A percentile compares a stretch with the other conserved stretches of the same genome.
phyloP scores from a whole-genome alignment of 768 basidiomycete genomes.

The Trametes punicea region DNA sequence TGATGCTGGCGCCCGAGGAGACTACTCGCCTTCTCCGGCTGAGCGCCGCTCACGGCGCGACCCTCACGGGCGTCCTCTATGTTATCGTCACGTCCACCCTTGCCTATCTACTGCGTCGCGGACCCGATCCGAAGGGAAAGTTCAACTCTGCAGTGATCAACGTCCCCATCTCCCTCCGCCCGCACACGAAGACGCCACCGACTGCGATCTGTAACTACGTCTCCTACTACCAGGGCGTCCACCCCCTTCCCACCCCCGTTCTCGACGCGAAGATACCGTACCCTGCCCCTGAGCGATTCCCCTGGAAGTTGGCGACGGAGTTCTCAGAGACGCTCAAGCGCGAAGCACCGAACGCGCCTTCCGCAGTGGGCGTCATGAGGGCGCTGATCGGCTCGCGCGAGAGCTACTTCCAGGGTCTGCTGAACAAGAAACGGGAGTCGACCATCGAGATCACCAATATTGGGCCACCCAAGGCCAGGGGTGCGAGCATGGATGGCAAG shows the following conservation, averaged over 20 bases:
- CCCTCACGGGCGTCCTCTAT: constrained; percentile 34
- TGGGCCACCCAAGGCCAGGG: constrained; percentile 17
- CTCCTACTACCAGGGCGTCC: constrained; percentile 25
- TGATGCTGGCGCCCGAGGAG: constrained; percentile 26
- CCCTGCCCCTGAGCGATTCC: constrained; percentile 1
- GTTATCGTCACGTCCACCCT: constrained; percentile 28
- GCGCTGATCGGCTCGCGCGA: constrained; percentile 33
- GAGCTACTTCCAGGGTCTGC: constrained; percentile 27
- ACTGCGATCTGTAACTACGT: constrained; percentile 35
- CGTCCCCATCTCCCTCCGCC: constrained; percentile 36
- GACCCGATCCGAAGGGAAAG: not conserved
- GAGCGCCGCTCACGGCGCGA: constrained; percentile 32
- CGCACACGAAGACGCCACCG: constrained; percentile 25
- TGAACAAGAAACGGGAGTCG: constrained; percentile 33
- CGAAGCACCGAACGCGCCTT: constrained; percentile 20
- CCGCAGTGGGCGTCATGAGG: constrained; percentile 33
- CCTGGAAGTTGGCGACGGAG: constrained; percentile 32
- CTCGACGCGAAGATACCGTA: not conserved
- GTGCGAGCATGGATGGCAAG: too few species aligned
- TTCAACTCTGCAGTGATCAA: constrained; percentile 11
- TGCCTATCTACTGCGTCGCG: constrained; percentile 24
- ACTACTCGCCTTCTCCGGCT: constrained; percentile 22
- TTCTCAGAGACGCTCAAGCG: constrained; percentile 28
- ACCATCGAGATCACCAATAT: constrained; percentile 40
- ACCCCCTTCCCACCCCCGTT: constrained; percentile 17